Percentiles rank a stretch among this genome's conserved stretches.
These are phyloP conservation scores for Dendrobium huoshanense DNA, from an alignment of 106 monocot genomes.

Conservation along the genomic window DNA sequence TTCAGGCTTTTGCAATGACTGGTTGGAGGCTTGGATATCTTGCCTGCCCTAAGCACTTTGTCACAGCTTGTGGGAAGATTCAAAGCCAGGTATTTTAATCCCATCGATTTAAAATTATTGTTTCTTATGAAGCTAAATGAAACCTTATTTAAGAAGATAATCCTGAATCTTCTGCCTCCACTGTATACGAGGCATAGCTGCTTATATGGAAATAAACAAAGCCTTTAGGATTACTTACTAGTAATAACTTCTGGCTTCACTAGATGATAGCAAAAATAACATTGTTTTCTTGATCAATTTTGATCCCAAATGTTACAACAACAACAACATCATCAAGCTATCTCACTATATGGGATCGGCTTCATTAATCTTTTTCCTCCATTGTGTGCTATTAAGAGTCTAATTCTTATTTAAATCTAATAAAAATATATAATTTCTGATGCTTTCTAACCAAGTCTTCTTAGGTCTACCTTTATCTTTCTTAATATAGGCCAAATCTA, in stretches of 20 bases:
- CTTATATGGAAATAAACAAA: not conserved
- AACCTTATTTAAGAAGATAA: not conserved
- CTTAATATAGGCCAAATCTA: no score
- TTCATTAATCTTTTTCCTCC: no score
- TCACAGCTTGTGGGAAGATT: constrained; percentile 64
- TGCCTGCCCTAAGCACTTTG: constrained; percentile 66
- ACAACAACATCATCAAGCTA: no score
- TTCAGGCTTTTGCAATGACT: constrained; percentile 98
- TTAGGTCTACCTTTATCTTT: no score
- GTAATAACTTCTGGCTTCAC: not conserved
- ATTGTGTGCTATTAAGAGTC: no score
- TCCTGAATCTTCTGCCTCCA: not conserved
- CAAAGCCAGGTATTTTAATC: constrained; percentile 61
- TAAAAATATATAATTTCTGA: no score
- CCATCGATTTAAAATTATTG: not conserved
- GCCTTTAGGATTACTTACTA: not conserved
- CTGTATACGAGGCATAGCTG: not conserved
- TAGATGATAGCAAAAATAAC: not conserved
- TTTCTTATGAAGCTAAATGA: not conserved
- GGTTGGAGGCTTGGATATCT: constrained; percentile 97
- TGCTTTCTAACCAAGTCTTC: no score
- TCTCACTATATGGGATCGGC: no score
- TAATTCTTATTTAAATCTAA: no score
- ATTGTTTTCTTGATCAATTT: no score
- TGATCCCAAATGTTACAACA: no score